Conservation (phyloP, 768 basidiomycete genomes). For the Xerocomus spinulosus region DNA sequence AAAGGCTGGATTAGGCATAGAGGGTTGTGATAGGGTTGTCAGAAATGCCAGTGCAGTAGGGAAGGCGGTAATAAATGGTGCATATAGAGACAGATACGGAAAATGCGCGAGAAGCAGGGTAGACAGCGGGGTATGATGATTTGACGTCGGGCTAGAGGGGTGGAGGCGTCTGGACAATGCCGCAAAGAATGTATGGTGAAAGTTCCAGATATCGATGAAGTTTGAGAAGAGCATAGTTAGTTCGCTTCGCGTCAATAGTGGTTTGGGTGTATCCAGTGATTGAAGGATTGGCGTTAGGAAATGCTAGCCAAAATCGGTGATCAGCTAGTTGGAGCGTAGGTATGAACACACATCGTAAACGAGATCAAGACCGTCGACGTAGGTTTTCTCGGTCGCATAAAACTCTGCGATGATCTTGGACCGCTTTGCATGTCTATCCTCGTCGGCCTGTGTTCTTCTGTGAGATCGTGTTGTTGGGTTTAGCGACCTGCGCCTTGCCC, state of each 20-base stretch:
- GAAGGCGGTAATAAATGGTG: conserved; percentile 79
- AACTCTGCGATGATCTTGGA: conserved; percentile 75
- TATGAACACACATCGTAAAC: conserved; percentile 63
- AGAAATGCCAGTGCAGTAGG: conserved; percentile 59
- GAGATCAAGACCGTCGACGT: conserved; percentile 77
- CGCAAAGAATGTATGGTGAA: conserved; percentile 70
- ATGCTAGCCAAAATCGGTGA: conserved; percentile 44
- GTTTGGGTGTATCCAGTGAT: conserved; percentile 63
- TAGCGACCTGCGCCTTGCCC: conserved; percentile 34
- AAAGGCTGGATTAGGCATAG: conserved; percentile 45
- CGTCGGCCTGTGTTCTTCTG: conserved; percentile 40
- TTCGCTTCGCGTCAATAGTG: conserved; percentile 63
- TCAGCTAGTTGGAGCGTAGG: neutral
- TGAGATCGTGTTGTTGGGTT: conserved; percentile 20
- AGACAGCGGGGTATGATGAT: conserved; percentile 43
- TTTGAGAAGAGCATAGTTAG: conserved; percentile 80
- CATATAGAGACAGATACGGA: conserved; percentile 84
- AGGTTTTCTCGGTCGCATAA: conserved; percentile 74
- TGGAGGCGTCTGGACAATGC: conserved; percentile 46
- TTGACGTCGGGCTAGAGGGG: conserved; percentile 15
- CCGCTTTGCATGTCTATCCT: conserved; percentile 51
- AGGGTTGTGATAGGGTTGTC: conserved; percentile 45
- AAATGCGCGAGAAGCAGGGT: conserved; percentile 73
- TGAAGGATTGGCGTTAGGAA: conserved; percentile 77
- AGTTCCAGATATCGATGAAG: conserved; percentile 89